phyloP scores from a whole-genome alignment of 257 asterid genomes.

The Nemophila menziesii region DNA sequence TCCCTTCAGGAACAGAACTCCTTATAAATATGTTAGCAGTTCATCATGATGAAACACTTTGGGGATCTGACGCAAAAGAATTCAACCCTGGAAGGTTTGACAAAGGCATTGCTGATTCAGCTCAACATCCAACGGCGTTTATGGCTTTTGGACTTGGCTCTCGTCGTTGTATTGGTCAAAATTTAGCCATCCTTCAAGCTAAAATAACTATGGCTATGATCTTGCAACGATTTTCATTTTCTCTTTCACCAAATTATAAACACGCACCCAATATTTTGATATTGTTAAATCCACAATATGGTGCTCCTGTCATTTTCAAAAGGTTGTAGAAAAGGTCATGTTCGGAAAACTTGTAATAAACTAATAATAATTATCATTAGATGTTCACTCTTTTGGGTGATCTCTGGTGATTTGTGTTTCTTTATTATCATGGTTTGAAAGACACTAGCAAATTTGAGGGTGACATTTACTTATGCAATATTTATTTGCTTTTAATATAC shows the following conservation, averaged over 20 bases:
- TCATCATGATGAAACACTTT: constrained; percentile 31
- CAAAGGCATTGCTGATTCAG: constrained; percentile 26
- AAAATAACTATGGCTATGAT: constrained; percentile 32
- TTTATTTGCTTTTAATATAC: no score
- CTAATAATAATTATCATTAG: no score
- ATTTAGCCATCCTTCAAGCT: constrained; percentile 27
- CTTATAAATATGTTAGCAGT: constrained; percentile 35
- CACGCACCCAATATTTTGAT: constrained; percentile 40
- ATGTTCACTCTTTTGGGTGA: no score
- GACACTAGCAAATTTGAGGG: no score
- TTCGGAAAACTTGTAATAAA: no score
- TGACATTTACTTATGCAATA: no score
- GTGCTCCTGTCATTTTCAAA: constrained; percentile 31
- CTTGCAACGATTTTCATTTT: constrained; percentile 22
- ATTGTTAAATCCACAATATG: constrained; percentile 36
- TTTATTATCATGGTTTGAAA: no score
- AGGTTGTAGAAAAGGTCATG: no score
- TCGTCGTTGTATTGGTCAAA: constrained; percentile 36
- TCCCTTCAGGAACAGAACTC: constrained; percentile 30
- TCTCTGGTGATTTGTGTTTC: no score
- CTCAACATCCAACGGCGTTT: constrained; percentile 29
- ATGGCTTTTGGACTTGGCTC: constrained; percentile 36
- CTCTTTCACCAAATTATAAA: constrained; percentile 29
- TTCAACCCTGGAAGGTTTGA: constrained; percentile 32
- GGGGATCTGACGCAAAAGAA: constrained; percentile 34